Conservation (phyloP, 768 basidiomycete species). For the Pisolithus albus region DNA sequence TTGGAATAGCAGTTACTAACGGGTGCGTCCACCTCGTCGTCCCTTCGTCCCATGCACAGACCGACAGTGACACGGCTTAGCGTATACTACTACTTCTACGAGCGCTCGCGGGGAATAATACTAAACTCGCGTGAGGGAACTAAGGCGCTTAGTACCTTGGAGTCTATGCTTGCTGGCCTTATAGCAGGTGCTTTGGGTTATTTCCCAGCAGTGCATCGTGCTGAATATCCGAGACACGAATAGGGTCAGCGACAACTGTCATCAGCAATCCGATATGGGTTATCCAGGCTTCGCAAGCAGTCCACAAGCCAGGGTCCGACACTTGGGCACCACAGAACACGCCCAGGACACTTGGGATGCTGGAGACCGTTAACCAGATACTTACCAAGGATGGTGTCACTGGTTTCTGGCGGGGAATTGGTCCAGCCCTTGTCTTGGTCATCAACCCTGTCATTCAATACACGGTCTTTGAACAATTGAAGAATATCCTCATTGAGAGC, state of each 20-base stretch:
- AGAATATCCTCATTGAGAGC: constrained; percentile 67
- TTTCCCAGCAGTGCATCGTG: not conserved
- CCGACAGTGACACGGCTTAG: constrained; percentile 37
- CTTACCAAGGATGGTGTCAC: constrained; percentile 60
- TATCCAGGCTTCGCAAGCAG: constrained; percentile 84
- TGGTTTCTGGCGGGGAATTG: constrained; percentile 92
- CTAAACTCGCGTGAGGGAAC: constrained; percentile 47
- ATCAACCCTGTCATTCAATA: constrained; percentile 94
- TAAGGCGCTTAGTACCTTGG: constrained; percentile 74
- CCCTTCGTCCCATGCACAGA: not conserved
- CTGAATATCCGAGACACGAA: not conserved
- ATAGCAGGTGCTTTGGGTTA: constrained; percentile 58
- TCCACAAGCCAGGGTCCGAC: constrained; percentile 42
- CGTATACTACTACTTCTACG: constrained; percentile 92
- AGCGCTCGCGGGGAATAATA: constrained; percentile 54
- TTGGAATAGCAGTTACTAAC: constrained; percentile 92
- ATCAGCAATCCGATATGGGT: constrained; percentile 97
- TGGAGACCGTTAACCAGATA: constrained; percentile 65
- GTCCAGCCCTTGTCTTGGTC: constrained; percentile 89
- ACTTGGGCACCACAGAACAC: constrained; percentile 32
- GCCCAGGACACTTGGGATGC: constrained; percentile 51
- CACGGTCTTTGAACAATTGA: constrained; percentile 91
- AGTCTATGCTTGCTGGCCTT: constrained; percentile 83
- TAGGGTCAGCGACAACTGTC: constrained; percentile 83
- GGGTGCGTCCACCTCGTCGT: constrained; percentile 42